A percentile compares a stretch with the other conserved stretches of the same genome.
Evolutionary conservation across 2,329 filamentous ascomycete genomes (phyloP).

Genomic region (Coniella vitis): DNA sequence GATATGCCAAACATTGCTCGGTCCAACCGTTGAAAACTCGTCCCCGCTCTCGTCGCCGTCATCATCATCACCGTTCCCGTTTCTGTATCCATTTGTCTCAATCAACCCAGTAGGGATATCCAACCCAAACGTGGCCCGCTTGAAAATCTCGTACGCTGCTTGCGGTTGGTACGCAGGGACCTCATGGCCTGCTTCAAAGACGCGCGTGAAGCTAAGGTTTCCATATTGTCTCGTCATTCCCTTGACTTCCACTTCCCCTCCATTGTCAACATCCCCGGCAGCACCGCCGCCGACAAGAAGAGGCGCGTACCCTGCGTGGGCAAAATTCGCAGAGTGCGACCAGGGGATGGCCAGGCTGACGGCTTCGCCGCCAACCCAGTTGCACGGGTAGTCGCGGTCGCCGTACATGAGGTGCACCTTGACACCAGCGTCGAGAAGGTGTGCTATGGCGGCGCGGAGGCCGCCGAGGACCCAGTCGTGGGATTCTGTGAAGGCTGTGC

Average conservation of each 20-base stretch:
- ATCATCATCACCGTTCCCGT: not conserved
- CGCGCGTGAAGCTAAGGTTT: conserved; percentile 54
- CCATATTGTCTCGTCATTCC: conserved; percentile 62
- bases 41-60: not conserved
- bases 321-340: conserved; percentile 35
- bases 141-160: conserved; percentile 40
- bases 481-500: conserved; percentile 34
- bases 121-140: conserved; percentile 30
- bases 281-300: conserved; percentile 37
- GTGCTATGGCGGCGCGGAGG: conserved; percentile 38
- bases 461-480: conserved; percentile 27
- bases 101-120: conserved; percentile 16
- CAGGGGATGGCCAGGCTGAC: conserved; percentile 43
- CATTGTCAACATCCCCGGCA: too few species aligned
- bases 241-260: conserved; percentile 42
- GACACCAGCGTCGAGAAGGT: conserved; percentile 49
- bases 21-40: conserved; percentile 9
- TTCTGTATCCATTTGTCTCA: not conserved
- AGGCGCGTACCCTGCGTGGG: conserved; percentile 53
- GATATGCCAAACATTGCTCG: conserved; percentile 12
- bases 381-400: conserved; percentile 50
- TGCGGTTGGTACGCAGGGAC: conserved; percentile 45
- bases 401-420: conserved; percentile 52
- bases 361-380: conserved; percentile 51
- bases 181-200: conserved; percentile 53